Evolutionary conservation across 768 basidiomycete species (phyloP).

Genomic region (Termitomyces bulborhizus): DNA sequence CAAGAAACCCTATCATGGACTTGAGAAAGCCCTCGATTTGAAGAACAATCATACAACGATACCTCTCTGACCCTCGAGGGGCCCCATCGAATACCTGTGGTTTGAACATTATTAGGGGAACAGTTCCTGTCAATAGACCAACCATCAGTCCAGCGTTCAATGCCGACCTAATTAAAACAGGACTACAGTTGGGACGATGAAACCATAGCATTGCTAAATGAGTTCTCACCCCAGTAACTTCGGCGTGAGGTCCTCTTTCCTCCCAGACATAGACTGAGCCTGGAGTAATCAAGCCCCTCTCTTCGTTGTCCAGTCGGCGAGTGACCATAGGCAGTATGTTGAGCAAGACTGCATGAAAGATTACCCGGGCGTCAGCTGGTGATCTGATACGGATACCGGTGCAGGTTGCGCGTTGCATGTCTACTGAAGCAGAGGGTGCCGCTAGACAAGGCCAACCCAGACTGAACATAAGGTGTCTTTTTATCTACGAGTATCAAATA

Average conservation of each 20-base stretch:
- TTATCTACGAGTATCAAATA: constrained; percentile 30
- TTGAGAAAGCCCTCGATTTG: constrained; percentile 4
- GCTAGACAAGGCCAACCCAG: background rate
- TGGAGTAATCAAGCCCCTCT: constrained; percentile 62
- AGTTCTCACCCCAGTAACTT: constrained; percentile 60
- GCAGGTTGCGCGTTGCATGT: constrained; percentile 47
- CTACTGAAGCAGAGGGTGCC: constrained; percentile 3
- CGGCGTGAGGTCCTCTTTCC: constrained; percentile 67
- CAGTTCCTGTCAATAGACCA: constrained; percentile 10
- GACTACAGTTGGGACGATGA: background rate
- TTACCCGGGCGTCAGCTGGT: constrained; percentile 46
- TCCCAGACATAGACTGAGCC: constrained; percentile 85
- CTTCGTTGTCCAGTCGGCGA: constrained; percentile 69
- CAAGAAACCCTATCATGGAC: constrained; percentile 53
- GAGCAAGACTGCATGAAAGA: constrained; percentile 70
- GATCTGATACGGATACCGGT: constrained; percentile 46
- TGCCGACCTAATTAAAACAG: constrained; percentile 50
- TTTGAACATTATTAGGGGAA: background rate
- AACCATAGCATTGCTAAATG: background rate
- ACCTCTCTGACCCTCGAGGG: constrained; percentile 73
- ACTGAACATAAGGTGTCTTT: constrained; percentile 20
- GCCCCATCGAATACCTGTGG: constrained; percentile 63
- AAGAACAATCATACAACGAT: background rate
- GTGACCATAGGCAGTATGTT: constrained; percentile 74
- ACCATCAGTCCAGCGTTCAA: constrained; percentile 81